Evolutionary conservation across 805 yeast genomes (phyloP), one percentile per base, ranked within the genome.

Genomic region (Kodamaea laetipori): DNA sequence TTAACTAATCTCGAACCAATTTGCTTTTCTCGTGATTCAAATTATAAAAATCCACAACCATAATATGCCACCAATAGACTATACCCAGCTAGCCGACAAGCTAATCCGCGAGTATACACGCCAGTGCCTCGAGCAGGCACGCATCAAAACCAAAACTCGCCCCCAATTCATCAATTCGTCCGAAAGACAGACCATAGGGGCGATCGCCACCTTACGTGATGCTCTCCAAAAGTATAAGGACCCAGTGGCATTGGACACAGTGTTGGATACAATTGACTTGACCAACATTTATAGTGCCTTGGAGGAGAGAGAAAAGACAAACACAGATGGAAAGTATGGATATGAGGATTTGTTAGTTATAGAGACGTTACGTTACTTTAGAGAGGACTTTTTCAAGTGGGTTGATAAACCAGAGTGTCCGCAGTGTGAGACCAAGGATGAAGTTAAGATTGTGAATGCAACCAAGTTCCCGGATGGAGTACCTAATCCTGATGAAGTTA

Each of bases 301-400:
- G 0, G 95, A 85, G 41, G 50, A 57, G 11, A 58, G 77, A 48
- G 71, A 70, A 26, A 41, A 41, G 23, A 36, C 15, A 43, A 8
- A 55, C 10, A 34, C 30, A 17, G 33, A 41, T 1, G 41, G 35
- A 8, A 38, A 38, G 19, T 46, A 61, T 11, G 54, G 48, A 5
- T 67, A 67, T 50, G 71, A 70, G 33, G 76, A 71, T 49, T 54
- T 50, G 15, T 42, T 71, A 12, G 74, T 70, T 7, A 45, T 52
- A 24, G 70, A 64, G 42, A 46, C 63, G 3, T 55, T 71, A 12
- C 49, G 51, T 15, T 71, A 68, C 51, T 92, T 84, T 67, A 89
- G 88, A 53, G 69, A 81, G 30, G 83, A 79, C 31, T 90, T 87
- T 66, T 92, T 92, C 66, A 69, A 64, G 19, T 92, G 98, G 98